Base-by-base conservation (phyloP, 2,329 filamentous ascomycete genomes). In the Claviceps sp. region DNA sequence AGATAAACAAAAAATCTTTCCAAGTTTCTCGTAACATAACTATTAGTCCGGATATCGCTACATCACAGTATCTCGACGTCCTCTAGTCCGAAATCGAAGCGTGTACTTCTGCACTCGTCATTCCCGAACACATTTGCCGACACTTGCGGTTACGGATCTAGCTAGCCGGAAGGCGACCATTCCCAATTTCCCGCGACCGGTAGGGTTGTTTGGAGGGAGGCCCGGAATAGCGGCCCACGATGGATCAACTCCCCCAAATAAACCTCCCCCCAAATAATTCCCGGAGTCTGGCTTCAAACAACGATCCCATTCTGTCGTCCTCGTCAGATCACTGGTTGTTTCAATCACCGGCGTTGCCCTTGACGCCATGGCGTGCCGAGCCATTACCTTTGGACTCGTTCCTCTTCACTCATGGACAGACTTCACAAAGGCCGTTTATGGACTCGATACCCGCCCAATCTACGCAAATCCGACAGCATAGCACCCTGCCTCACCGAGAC, bases 231-330 rank as follows among this genome's bases (percentile, higher is more conserved):
- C 30, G 26, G 50, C 40, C 37, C 51, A 51, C 54, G 47, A 64
- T 64, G 62, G 62, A 64, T 56, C 60, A 57, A 34, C 9, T 11
- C 30, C 30, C 30, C 30, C 30, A 34, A 16, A 60, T 61, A 56
- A 59, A 64, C 37, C 60, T 59, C 51, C 52, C 61, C 40, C 48
- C 59, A 46, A 56, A 59, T 50, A 56, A 58, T 42, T 55, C 59
- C 44, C 53, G 56, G 42, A 57, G 60, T 46, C 46, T 57, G 41
- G 48, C 50, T n/a, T 50, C 58, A 18, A 60, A 61, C 48, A 61
- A 61, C 48, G 62, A 62, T 42, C 58, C 62, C 18, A 58, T 63
- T 40, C 38, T 46, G 3, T 62, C 64, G 50, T 55, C 58, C 34
- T 55, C 60, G 37, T 55, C 60, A 20, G 56, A 51, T 46, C 52